Evolutionary conservation across 352 stramenopile species (phyloP).

Genomic region (Phytopythium aichiense): DNA sequence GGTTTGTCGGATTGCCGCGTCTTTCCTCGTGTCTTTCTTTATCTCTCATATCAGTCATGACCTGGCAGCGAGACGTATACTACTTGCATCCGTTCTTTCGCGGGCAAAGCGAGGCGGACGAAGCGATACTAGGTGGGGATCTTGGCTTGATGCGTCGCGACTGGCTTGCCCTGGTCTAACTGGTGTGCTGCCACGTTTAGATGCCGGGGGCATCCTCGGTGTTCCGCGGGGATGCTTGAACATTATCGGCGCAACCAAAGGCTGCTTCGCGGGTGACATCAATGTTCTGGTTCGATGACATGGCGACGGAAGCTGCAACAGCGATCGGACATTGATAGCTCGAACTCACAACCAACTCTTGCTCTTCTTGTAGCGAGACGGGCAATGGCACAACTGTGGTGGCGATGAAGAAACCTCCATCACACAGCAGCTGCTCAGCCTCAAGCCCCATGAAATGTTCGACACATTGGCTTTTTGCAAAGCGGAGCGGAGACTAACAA

Average conservation of each 20-base stretch:
- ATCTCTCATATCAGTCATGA: not conserved
- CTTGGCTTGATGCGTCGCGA: not conserved
- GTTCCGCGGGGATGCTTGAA: conserved; percentile 70
- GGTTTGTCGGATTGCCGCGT: conserved; percentile 17
- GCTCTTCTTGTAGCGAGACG: conserved; percentile 31
- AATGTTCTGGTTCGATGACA: conserved; percentile 34
- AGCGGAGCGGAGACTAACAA: not conserved
- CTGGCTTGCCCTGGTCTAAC: not conserved
- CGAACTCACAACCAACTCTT: not conserved
- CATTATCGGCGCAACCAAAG: conserved; percentile 82
- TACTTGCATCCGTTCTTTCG: conserved; percentile 86
- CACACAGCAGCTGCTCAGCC: conserved; percentile 64
- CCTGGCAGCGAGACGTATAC: conserved; percentile 69
- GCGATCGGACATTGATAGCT: not conserved
- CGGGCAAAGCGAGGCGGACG: conserved; percentile 70
- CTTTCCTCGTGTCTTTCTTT: too few species aligned
- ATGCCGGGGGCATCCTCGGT: conserved; percentile 64
- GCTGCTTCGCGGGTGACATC: conserved; percentile 59
- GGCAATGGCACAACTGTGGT: conserved; percentile 50
- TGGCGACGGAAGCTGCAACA: not conserved
- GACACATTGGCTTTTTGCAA: not conserved
- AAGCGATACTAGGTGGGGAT: conserved; percentile 69
- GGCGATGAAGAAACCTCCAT: conserved; percentile 68
- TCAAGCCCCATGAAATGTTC: conserved; percentile 53
- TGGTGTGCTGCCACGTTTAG: conserved; percentile 16